These are phyloP conservation scores for Scedosporium aurantiacum DNA, from an alignment of 2,329 filamentous ascomycete genomes.

Conservation along the genomic window DNA sequence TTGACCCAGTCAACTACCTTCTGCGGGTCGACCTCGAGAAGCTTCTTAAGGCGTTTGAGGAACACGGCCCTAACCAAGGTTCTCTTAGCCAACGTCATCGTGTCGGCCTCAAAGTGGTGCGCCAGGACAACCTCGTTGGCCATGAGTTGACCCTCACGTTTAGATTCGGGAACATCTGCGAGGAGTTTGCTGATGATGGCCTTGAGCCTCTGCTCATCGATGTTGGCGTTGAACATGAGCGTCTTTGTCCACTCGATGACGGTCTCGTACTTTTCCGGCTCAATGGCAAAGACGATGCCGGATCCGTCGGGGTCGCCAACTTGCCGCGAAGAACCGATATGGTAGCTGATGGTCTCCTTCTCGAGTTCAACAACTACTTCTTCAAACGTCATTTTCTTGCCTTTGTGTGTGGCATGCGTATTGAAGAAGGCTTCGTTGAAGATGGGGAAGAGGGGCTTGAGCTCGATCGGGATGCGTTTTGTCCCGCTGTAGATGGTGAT, in stretches of 20 bases:
- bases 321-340: constrained; percentile 54
- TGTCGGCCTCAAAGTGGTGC: constrained; percentile 68
- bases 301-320: constrained; percentile 75
- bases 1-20: constrained; percentile 69
- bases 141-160: constrained; percentile 70
- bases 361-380: constrained; percentile 86
- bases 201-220: constrained; percentile 58
- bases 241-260: constrained; percentile 76
- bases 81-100: constrained; percentile 64
- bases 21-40: constrained; percentile 66
- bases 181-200: constrained; percentile 68
- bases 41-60: constrained; percentile 71
- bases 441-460: constrained; percentile 73
- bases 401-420: constrained; percentile 69
- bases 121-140: constrained; percentile 58
- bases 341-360: constrained; percentile 79
- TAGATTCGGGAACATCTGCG: constrained; percentile 83
- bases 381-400: constrained; percentile 73
- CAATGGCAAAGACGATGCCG: constrained; percentile 71
- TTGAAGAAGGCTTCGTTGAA: constrained; percentile 94
- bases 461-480: constrained; percentile 61
- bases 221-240: constrained; percentile 79
- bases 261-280: constrained; percentile 74
- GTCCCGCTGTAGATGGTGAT: constrained; percentile 74
- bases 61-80: constrained; percentile 82